Evolutionary conservation across 805 yeast species (phyloP), one percentile per base, ranked within the genome.

Genomic region (Lipomyces spencermartinsiae): DNA sequence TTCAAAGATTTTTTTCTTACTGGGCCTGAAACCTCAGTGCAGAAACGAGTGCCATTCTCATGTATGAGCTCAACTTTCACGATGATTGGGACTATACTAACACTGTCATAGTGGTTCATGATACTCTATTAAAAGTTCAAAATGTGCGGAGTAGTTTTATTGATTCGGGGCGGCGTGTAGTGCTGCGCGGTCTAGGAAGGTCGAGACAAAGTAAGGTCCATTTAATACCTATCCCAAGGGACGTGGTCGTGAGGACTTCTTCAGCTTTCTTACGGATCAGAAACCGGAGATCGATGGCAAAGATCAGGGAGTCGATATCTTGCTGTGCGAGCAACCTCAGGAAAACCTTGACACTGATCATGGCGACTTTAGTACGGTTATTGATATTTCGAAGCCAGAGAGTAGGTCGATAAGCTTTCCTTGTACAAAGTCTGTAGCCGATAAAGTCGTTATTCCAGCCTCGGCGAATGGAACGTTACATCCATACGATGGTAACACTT

Each of bases 361-460:
- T 4, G 53, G 61, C 5, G 37, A 65, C 10, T 57, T 66, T 59
- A 62, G 62, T n/a, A 65, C 58, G 9, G 43, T 71, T 14, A 56
- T 74, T 8, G 75, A 73, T 43, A 58, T 71, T 33, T 54, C 71
- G 6, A 63, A 66, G 51, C 63, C 53, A 19, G 65, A 58, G 33
- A 53, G 49, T 9, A 16, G 14, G 37, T 7, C 67, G 55, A 19
- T 35, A n/a, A 58, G 60, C n/a, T 29, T 64, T 22, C 55, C 68
- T 7, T 89, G 94, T 75, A 71, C 80, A 14, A 86, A 86, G 70
- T 78, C 82, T 1, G 74, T 78, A 5, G 67, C 74, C 4, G 83
- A 80, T 68, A 74, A 80, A 1, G 76, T 77, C 34, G 71, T 73
- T 25, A 80, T 88, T 4, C 95, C 94, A 1, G 86, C 93, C 0